Base-by-base conservation (phyloP, 2,329 filamentous ascomycete genomes). In the Rutstroemia sp. region DNA sequence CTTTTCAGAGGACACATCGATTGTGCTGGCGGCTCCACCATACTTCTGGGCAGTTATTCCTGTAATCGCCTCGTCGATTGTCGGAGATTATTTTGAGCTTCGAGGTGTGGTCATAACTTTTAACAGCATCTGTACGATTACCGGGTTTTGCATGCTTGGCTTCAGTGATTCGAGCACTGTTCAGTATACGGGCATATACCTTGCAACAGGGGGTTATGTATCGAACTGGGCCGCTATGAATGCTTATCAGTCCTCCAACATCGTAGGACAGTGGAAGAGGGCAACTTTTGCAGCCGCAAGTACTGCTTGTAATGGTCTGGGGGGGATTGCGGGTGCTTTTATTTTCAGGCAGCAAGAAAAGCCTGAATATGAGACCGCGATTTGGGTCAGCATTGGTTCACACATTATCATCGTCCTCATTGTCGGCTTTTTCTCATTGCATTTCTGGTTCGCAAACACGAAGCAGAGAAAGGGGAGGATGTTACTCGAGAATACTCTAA, bases 211-310 rank as follows among this genome's bases (percentile, higher is more conserved):
- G 0, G 89, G 87, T 7, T 83, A 85, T 59, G 91, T 91, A 70
- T 80, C 83, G 61, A 94, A 94, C 67, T 79, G 92, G n/a, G 90
- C 90, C 0, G 79, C 83, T 1, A 78, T 83, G 56, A 85, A 94
- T 76, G 80, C 88, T 0, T 94, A 90, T 73, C 89, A 92, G 73
- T 87, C 88, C 45, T 94, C 92, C 73, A 95, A 95, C 71, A 86
- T 95, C 66, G 84, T 88, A 53, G 90, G 89, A 0, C 89, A 95
- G 73, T 95, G 90, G 88, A 95, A 92, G 75, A 82, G 90, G 54
- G 89, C 89, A 1, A 87, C 94, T 62, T 87, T 84, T 69, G 87
- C 83, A 58, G 87, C 89, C 2, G 86, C 85, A 0, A 79, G 92
- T 9, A 87, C 94, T 5, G 87, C 86, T 7, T 85, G 89, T 51